A percentile compares a stretch with the other conserved stretches of the same genome.
phyloP scores from a whole-genome alignment of 2,329 filamentous ascomycete genomes.

The Penicillium sp. region DNA sequence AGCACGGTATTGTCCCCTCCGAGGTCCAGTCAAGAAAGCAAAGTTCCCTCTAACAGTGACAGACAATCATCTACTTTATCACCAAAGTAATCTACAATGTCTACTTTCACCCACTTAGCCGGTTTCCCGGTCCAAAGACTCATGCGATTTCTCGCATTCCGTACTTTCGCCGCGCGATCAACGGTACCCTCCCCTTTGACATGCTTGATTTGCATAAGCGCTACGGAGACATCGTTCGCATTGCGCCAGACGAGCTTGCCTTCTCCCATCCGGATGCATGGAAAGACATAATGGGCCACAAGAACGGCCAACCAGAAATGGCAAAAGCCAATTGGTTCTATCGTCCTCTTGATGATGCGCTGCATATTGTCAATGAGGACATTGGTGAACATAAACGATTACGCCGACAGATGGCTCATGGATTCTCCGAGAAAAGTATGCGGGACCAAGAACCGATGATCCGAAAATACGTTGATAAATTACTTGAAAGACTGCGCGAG shows the following conservation, averaged over 20 bases:
- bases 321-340: constrained; percentile 18
- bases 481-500: constrained; percentile 17
- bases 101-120: constrained; percentile 4
- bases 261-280: constrained; percentile 19
- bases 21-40: neutral
- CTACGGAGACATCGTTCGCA: constrained; percentile 4
- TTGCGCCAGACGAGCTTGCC: constrained; percentile 23
- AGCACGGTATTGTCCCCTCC: neutral
- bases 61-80: neutral
- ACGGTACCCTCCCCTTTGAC: neutral
- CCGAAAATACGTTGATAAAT: constrained; percentile 15
- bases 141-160: constrained; percentile 1
- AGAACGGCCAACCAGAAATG: constrained; percentile 11
- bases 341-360: constrained; percentile 8
- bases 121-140: constrained; percentile 1
- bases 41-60: neutral
- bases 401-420: constrained; percentile 23
- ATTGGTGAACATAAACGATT: constrained; percentile 12
- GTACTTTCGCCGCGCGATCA: neutral
- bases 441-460: constrained; percentile 26
- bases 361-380: constrained; percentile 15
- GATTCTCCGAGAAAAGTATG: constrained; percentile 26
- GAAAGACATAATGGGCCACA: constrained; percentile 18
- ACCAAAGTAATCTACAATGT: neutral
- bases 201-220: constrained; percentile 1